phyloP scores from a whole-genome alignment of 495 filamentous ascomycete species.

The Delitschia confertaspora region DNA sequence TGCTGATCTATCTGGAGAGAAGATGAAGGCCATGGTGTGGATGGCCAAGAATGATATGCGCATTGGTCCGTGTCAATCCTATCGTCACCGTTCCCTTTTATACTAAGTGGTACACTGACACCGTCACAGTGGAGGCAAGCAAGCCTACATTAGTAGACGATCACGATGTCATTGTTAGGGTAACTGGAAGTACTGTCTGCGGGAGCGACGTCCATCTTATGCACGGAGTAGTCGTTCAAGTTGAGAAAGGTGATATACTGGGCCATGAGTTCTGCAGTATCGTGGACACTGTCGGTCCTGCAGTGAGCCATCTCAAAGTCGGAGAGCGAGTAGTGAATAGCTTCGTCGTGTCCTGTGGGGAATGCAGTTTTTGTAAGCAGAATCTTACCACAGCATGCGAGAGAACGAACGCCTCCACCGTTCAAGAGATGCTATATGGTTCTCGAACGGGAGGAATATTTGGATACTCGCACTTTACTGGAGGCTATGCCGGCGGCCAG shows the following conservation, averaged over 20 bases:
- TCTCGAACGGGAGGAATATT: neutral
- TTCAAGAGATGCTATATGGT: neutral
- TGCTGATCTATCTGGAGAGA: neutral
- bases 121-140: too few species aligned
- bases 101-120: too few species aligned
- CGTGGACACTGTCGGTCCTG: conserved; percentile 61
- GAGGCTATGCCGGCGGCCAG: neutral
- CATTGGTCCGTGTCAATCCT: neutral
- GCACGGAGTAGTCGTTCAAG: conserved; percentile 59
- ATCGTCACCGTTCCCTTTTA: neutral
- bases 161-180: conserved; percentile 70
- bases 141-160: conserved; percentile 65
- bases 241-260: conserved; percentile 77
- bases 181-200: conserved; percentile 82
- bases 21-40: neutral
- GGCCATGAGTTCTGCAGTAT: conserved; percentile 86
- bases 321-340: too few species aligned
- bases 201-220: conserved; percentile 78
- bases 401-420: neutral
- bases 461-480: neutral
- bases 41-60: neutral
- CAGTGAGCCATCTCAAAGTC: conserved; percentile 50
- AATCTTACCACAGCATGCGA: neutral
- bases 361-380: too few species aligned
- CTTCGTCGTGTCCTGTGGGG: too few species aligned